These are phyloP conservation scores for Tolypocladium tropicale DNA, from an alignment of 2,329 filamentous ascomycete species.

Conservation along the genomic window DNA sequence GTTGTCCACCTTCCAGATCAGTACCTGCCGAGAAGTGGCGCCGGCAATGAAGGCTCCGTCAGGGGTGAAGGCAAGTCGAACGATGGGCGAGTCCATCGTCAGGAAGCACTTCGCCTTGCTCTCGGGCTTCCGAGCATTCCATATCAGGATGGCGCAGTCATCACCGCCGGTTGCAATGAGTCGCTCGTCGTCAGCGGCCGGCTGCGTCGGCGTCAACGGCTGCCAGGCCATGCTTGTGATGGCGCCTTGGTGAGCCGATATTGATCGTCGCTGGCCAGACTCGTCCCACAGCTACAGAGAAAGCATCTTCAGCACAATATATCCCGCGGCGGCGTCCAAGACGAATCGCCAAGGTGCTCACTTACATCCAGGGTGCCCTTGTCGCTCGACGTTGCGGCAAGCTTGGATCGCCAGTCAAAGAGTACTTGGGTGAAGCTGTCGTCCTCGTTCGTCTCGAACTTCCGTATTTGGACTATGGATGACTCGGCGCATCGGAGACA, in stretches of 20 bases:
- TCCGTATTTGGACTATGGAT: slow-evolving; percentile 33
- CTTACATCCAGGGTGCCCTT: slow-evolving; percentile 52
- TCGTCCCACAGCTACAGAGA: slow-evolving; percentile 42
- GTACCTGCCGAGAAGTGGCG: slow-evolving; percentile 45
- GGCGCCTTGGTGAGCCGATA: slow-evolving; percentile 47
- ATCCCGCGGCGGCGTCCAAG: too few species aligned
- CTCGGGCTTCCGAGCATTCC: slow-evolving; percentile 47
- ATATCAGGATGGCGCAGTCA: slow-evolving; percentile 52
- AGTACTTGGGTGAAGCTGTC: slow-evolving; percentile 45
- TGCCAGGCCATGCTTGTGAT: slow-evolving; percentile 54
- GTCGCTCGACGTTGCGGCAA: slow-evolving; percentile 50
- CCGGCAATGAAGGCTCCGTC: slow-evolving; percentile 54
- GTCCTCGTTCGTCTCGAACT: slow-evolving; percentile 42
- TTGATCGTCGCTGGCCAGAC: slow-evolving; percentile 41
- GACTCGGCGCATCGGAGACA: slow-evolving; percentile 36
- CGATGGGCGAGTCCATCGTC: slow-evolving; percentile 49
- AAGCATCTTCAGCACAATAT: background rate
- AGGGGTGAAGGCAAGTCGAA: slow-evolving; percentile 51
- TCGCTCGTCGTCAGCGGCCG: slow-evolving; percentile 35
- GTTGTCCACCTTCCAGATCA: slow-evolving; percentile 57
- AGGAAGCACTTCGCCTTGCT: slow-evolving; percentile 48
- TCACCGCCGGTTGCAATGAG: slow-evolving; percentile 52
- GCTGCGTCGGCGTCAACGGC: slow-evolving; percentile 31
- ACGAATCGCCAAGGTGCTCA: slow-evolving; percentile 1
- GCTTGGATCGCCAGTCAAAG: slow-evolving; percentile 41